Conservation (phyloP, 192 early-diverging fungal species). For the Coemansia biformis region DNA sequence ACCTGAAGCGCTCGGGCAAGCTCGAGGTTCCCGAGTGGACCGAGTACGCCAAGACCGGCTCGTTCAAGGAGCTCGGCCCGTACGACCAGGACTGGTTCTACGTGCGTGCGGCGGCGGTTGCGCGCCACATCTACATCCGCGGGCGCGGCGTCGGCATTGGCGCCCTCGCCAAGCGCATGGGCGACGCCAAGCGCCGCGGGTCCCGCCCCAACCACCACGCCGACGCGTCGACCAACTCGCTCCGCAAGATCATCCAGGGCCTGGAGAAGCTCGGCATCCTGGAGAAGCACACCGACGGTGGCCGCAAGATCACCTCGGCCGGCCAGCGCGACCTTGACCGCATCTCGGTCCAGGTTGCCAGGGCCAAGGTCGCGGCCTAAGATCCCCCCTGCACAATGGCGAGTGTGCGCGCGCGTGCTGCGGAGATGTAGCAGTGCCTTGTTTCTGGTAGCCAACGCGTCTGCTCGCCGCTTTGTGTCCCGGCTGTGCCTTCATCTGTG, state of each 20-base stretch:
- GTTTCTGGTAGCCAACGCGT: too few relatives aligned
- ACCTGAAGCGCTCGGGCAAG: conserved; percentile 98
- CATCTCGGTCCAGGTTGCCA: conserved; percentile 71
- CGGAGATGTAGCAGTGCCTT: too few relatives aligned
- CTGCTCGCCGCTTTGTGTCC: too few relatives aligned
- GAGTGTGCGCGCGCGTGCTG: too few relatives aligned
- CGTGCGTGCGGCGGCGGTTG: conserved; percentile 89
- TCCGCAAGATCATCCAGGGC: conserved; percentile 94
- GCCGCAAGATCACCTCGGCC: conserved; percentile 89
- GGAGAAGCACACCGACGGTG: conserved; percentile 87
- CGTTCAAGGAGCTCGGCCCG: conserved; percentile 95
- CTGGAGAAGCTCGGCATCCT: conserved; percentile 98
- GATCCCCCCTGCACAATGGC: background rate
- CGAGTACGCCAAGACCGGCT: conserved; percentile 97
- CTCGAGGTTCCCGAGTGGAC: conserved; percentile 99
- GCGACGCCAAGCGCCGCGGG: conserved; percentile 89
- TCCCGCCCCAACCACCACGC: conserved; percentile 87
- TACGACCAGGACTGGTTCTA: conserved; percentile 99
- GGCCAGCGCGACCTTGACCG: conserved; percentile 99
- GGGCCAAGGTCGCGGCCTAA: conserved; percentile 46
- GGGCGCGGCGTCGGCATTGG: conserved; percentile 82
- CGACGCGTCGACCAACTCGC: conserved; percentile 82
- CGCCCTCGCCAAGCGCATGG: conserved; percentile 88
- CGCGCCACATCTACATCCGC: conserved; percentile 98
- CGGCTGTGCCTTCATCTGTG: too few relatives aligned